phyloP scores from a whole-genome alignment of 1,139 yeast genomes.

The Hansenula sp. region DNA sequence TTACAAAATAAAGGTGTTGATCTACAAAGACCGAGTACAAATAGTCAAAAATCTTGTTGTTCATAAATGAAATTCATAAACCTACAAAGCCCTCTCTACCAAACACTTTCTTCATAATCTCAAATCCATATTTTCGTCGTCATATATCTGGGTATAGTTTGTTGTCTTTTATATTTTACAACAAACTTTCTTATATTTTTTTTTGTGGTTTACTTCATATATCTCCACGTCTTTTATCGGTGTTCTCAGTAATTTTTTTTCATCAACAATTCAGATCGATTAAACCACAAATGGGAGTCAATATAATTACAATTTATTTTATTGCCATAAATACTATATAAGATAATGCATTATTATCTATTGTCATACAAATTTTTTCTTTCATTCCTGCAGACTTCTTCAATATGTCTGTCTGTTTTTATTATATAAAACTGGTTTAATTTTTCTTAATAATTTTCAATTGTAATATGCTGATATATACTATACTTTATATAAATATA shows the following conservation, averaged over 20 bases:
- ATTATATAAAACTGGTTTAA: too few species aligned
- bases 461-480: neutral
- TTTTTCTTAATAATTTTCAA: neutral
- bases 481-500: neutral
- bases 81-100: too few species aligned
- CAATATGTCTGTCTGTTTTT: too few species aligned
- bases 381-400: too few species aligned
- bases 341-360: too few species aligned
- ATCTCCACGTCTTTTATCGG: neutral
- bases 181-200: neutral
- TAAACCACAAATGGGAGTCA: too few species aligned
- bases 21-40: slow-evolving; percentile 42
- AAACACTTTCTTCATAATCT: too few species aligned
- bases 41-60: slow-evolving; percentile 38
- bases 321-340: too few species aligned
- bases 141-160: neutral
- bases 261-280: too few species aligned
- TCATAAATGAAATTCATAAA: slow-evolving; percentile 7
- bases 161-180: neutral
- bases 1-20: slow-evolving; percentile 29
- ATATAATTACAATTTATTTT: too few species aligned
- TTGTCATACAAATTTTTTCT: too few species aligned
- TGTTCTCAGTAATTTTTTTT: neutral
- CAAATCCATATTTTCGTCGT: too few species aligned
- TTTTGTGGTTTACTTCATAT: neutral